Evolutionary conservation across 2,329 filamentous ascomycete species (phyloP).

Genomic region (Pezicula carpinea): DNA sequence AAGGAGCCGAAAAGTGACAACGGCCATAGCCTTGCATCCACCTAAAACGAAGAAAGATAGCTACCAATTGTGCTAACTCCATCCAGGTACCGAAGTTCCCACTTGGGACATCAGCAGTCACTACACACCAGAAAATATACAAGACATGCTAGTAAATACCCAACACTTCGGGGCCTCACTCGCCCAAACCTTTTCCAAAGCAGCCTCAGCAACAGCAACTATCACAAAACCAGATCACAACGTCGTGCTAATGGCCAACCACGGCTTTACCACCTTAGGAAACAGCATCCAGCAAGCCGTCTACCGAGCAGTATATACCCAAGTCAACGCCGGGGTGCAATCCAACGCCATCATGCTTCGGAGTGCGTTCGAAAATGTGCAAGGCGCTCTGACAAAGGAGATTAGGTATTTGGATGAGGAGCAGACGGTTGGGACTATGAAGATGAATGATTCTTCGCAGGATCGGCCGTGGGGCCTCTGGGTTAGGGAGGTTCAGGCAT

Average conservation of each 20-base stretch:
- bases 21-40: too few relatives aligned
- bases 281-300: slow-evolving; percentile 35
- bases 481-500: slow-evolving; percentile 24
- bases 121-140: slow-evolving; percentile 22
- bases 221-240: slow-evolving; percentile 18
- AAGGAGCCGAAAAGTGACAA: too few relatives aligned
- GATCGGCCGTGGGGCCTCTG: slow-evolving; percentile 27
- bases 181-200: slow-evolving; percentile 28
- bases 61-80: not conserved
- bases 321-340: slow-evolving; percentile 38
- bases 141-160: slow-evolving; percentile 35
- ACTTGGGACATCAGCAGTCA: slow-evolving; percentile 29
- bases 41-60: too few relatives aligned
- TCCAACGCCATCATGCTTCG: slow-evolving; percentile 30
- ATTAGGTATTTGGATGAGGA: slow-evolving; percentile 17
- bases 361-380: not conserved
- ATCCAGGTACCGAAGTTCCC: slow-evolving; percentile 22
- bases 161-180: slow-evolving; percentile 30
- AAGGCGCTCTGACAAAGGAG: not conserved
- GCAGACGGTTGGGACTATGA: slow-evolving; percentile 18
- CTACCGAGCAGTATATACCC: slow-evolving; percentile 38
- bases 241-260: slow-evolving; percentile 40
- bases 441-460: slow-evolving; percentile 24
- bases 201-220: slow-evolving; percentile 8
- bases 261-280: slow-evolving; percentile 38